Base-by-base conservation (phyloP, 257 asterid species). In the Plantago ovata region DNA sequence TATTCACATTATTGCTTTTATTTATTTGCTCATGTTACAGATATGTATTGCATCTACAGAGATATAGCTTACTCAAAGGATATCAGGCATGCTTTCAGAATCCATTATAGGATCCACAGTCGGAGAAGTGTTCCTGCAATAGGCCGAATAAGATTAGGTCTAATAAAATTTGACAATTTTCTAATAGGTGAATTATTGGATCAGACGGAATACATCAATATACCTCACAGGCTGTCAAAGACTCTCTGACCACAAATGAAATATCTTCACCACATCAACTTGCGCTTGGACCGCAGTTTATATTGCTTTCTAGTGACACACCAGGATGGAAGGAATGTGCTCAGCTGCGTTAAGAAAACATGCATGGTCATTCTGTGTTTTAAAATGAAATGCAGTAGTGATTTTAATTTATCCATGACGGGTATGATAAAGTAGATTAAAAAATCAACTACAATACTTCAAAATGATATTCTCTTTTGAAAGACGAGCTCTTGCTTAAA, bases 311-410 rank as follows among this genome's bases (percentile, higher is more conserved):
- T 82, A 13, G 90, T 82, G 71, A 79, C 68, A 66, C 95, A 83
- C 95, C 98, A 88, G 38, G 91, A 77, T 70, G 59, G 53, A 19
- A 79, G 89, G 48, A 92, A 92, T 41, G 75, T 80, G 84, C 96
- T 92, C 77, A 88, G 51, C 95, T 92, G 85, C 61, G 62, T 67
- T 43, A 53, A 72, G 32, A 46, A 61, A 61, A 16, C 16, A 18
- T 14, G 21, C 32, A 20, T 12, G 11, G 21, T 41, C 28, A n/a
- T n/a, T n/a, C n/a, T n/a, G n/a, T n/a, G n/a, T n/a, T n/a, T n/a
- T 38, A 11, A 52, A 40, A 65, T 63, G 6, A 56, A 10, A 38
- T 3, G 24, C 19, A 11, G 10, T 41, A 44, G n/a, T n/a, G n/a
- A n/a, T n/a, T n/a, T 36, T 15, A 2, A 9, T 16, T 15, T 16